Percentiles rank a stretch among this genome's conserved stretches.
Conservation (phyloP, 768 basidiomycete genomes). For the Boletus rufocinnamomeus region DNA sequence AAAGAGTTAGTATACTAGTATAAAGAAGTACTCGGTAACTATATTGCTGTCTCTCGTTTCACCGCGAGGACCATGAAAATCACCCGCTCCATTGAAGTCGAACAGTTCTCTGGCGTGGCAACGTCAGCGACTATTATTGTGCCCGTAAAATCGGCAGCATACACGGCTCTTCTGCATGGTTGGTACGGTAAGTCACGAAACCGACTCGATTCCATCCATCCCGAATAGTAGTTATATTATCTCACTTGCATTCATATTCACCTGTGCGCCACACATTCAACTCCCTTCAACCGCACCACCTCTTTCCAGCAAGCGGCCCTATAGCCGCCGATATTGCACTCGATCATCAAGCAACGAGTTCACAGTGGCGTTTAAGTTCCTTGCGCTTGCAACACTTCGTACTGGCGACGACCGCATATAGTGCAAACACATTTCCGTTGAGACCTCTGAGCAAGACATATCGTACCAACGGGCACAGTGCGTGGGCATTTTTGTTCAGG, state of each 20-base stretch:
- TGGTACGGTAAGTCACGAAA: too few species aligned
- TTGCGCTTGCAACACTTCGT: neutral
- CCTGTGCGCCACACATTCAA: neutral
- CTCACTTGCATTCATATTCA: neutral
- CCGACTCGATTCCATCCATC: neutral
- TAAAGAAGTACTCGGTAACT: neutral
- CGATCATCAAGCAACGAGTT: neutral
- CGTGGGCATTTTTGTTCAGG: neutral
- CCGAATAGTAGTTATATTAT: neutral
- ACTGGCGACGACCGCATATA: neutral
- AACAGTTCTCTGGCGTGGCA: too few species aligned
- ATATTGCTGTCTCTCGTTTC: neutral
- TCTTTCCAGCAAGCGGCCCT: neutral
- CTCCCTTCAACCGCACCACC: too few species aligned
- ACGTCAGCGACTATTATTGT: too few species aligned
- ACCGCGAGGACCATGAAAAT: too few species aligned
- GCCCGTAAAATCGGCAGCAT: too few species aligned
- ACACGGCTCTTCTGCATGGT: too few species aligned
- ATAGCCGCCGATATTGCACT: neutral
- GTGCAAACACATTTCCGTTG: neutral
- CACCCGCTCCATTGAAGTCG: too few species aligned
- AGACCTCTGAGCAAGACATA: neutral
- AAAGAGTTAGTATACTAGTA: neutral
- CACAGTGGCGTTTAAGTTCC: neutral
- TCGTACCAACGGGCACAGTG: neutral